Evolutionary conservation across 2,329 filamentous ascomycete genomes (phyloP), one percentile per base, ranked within the genome.

Genomic region (Dichotomopilus funicola): DNA sequence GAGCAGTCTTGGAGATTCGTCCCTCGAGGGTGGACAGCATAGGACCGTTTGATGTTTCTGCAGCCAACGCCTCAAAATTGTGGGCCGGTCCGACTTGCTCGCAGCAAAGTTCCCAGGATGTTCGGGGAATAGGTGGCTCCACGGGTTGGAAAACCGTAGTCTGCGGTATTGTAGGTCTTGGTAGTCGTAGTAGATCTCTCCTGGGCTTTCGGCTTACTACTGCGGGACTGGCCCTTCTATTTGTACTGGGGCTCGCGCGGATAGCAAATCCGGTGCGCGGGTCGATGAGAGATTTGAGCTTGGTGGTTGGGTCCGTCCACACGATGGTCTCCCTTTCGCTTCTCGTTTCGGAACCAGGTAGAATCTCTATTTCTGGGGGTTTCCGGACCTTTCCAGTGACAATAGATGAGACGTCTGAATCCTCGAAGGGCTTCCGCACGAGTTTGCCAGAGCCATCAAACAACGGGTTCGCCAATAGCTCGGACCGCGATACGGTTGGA

Each of bases 141-240:
- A 69, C 67, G 3, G 67, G 65, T n/a, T 77, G 71, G 66, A 95
- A 96, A 0, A 89, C 74, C 0, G 89, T 89, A 57, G 91, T 95
- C 7, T 86, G n/a, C 13, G 19, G 19, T 27, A 27, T 27, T 27
- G 19, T 27, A 27, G 19, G 19, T 27, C 19, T 27, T 27, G 19
- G 19, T 27, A 27, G 19, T 27, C 19, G 19, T 27, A 27, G 19
- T 27, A 27, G 41, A 19, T 5, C 12, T 31, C 34, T 5, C 11
- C 12, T 12, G 9, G 27, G 4, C 9, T 38, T 8, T 13, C 6
- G n/a, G n/a, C 8, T 31, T 12, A 1, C 11, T 10, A 13, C 11
- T 7, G 5, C 2, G 91, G 71, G 87, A 86, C 90, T 8, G 68
- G 61, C 55, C 54, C 43, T 43, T 62, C 34, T 51, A 51, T 46